These are phyloP conservation scores for Wickerhamiella australiensis DNA, from an alignment of 805 yeast species.

Conservation along the genomic window DNA sequence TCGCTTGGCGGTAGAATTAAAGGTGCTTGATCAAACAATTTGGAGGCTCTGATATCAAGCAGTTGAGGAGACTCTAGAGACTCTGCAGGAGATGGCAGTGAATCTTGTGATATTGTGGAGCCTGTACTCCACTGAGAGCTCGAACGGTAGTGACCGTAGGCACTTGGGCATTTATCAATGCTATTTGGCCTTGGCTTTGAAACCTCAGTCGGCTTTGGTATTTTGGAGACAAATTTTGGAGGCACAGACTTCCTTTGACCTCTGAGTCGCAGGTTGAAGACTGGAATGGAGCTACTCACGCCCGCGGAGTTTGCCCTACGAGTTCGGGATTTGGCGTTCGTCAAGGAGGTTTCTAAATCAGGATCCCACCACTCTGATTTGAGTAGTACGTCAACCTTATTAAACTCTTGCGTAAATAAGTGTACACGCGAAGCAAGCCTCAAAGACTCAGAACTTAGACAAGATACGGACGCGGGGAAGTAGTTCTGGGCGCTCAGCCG, in stretches of 20 bases:
- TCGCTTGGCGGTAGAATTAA: background rate
- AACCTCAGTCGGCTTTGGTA: slow-evolving; percentile 8
- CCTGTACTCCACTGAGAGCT: slow-evolving; percentile 5
- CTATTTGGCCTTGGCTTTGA: background rate
- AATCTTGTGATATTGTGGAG: background rate
- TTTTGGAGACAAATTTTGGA: background rate
- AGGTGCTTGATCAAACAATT: slow-evolving; percentile 5
- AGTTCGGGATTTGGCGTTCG: background rate
- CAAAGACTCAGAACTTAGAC: background rate
- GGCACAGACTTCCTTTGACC: slow-evolving; percentile 5
- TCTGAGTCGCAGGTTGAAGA: slow-evolving; percentile 2
- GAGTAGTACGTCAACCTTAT: background rate
- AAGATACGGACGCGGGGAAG: background rate
- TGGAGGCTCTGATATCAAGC: background rate
- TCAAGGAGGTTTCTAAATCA: background rate
- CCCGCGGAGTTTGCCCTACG: background rate
- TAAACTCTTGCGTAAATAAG: background rate
- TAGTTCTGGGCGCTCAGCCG: slow-evolving; percentile 2
- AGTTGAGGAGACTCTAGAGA: background rate
- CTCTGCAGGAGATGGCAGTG: background rate
- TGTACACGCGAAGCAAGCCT: slow-evolving; percentile 1
- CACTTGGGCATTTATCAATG: background rate
- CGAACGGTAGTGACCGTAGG: background rate
- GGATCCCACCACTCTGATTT: slow-evolving; percentile 9
- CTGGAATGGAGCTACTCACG: slow-evolving; percentile 4